Conservation (phyloP, 176 grass and related monocot species). For the Bonia amplexicaulis region DNA sequence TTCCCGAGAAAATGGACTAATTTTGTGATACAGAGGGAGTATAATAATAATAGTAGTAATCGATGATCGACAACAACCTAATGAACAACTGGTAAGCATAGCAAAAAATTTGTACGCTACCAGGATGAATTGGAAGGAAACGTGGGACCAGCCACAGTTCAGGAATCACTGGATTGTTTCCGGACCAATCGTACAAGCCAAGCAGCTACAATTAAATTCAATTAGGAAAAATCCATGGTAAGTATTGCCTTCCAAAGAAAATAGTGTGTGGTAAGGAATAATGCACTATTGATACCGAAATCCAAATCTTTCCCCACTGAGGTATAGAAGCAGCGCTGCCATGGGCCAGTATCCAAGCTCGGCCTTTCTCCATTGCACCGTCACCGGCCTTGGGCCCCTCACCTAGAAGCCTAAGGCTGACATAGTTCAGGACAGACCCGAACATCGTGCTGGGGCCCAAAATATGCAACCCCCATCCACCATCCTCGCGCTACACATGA, state of each 20-base stretch:
- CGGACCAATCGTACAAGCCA: constrained; percentile 31
- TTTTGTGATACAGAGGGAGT: too few relatives aligned
- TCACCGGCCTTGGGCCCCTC: not conserved
- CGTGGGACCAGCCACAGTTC: constrained; percentile 20
- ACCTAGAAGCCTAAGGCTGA: not conserved
- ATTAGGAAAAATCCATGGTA: not conserved
- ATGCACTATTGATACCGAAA: not conserved
- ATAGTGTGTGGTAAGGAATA: too few relatives aligned
- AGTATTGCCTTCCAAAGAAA: not conserved
- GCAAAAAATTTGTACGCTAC: not conserved
- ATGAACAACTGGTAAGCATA: too few relatives aligned
- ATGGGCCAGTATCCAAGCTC: not conserved
- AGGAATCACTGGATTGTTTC: constrained; percentile 16
- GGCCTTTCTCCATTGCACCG: not conserved
- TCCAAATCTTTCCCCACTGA: constrained; percentile 9
- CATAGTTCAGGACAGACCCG: constrained; percentile 4
- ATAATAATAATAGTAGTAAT: too few relatives aligned
- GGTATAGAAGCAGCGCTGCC: not conserved
- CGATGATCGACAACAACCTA: too few relatives aligned
- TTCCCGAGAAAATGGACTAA: too few relatives aligned
- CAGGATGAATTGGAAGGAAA: constrained; percentile 23
- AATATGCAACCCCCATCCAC: not conserved
- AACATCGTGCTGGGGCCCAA: not conserved
- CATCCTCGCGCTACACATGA: not conserved
- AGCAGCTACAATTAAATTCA: not conserved